phyloP scores from a whole-genome alignment of 2,329 filamentous ascomycete genomes.

The Didymella pomorum region DNA sequence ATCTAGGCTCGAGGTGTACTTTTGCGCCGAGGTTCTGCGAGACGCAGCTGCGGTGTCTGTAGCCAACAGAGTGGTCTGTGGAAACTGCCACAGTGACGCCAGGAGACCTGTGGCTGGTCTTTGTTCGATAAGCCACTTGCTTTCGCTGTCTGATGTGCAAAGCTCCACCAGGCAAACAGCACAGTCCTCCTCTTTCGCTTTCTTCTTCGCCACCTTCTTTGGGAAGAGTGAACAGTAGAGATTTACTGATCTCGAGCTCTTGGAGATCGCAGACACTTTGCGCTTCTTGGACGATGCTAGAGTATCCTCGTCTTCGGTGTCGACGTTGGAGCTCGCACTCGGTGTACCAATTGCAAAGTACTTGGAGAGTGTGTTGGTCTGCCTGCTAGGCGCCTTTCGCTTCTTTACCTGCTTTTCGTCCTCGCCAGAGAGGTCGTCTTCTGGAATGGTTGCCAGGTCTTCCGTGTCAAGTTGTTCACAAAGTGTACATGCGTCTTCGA shows the following conservation, averaged over 20 bases:
- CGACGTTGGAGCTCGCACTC: conserved; percentile 20
- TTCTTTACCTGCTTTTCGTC: conserved; percentile 33
- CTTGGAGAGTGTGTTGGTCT: conserved; percentile 38
- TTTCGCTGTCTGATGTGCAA: conserved; percentile 15
- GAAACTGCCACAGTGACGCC: conserved; percentile 47
- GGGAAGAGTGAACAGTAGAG: conserved; percentile 48
- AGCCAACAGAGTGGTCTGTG: conserved; percentile 34
- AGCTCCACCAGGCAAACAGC: conserved; percentile 45
- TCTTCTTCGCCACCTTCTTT: conserved; percentile 47
- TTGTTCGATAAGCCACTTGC: conserved; percentile 49
- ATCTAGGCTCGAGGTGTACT: conserved; percentile 31
- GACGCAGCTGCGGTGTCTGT: conserved; percentile 27
- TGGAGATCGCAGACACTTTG: conserved; percentile 25
- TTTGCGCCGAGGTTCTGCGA: conserved; percentile 37
- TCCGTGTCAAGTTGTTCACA: conserved; percentile 44
- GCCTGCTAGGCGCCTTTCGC: conserved; percentile 29
- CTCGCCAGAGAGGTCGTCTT: conserved; percentile 26
- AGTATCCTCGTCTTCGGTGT: conserved; percentile 19
- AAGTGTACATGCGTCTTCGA: conserved; percentile 43
- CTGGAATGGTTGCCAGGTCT: conserved; percentile 36
- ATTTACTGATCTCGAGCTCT: conserved; percentile 24
- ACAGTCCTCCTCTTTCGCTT: conserved; percentile 44
- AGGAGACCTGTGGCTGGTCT: conserved; percentile 44
- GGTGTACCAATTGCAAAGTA: conserved; percentile 40
- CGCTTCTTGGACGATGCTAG: conserved; percentile 30